Base-by-base conservation (phyloP, 208 protist genomes). In the Trypanosoma grayi region DNA sequence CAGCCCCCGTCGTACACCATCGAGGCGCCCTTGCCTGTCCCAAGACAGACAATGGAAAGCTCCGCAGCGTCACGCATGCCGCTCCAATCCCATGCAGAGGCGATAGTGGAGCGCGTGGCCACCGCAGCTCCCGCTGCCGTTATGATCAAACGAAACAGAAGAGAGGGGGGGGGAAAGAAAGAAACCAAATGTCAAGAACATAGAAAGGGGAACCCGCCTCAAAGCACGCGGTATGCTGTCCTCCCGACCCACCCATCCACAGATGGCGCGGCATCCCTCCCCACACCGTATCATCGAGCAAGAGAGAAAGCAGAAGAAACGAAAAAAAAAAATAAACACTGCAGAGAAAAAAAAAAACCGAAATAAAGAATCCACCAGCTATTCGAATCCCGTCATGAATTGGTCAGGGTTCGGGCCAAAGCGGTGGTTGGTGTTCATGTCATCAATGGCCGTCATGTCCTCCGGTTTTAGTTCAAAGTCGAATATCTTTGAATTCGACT, bases 401-500 rank as follows among this genome's bases (percentile, higher is more conserved):
- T 79, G 55, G 18, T 87, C 81, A 1, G 77, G 81, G 33, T 70
- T 30, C 4, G 73, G 73, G 36, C 74, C 74, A 58, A 69, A 81
- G 66, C 76, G 73, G 27, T 55, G 47, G 53, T 77, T 66, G 16
- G 37, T 68, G 55, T 86, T 77, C 61, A 87, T 74, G 11, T 36
- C 60, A 39, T 82, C 74, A 41, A 90, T 77, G n/a, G 33, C 27
- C 24, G 46, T 60, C 77, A 87, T 77, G n/a, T 90, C 79, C 39
- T 84, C 74, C 8, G 59, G 61, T 10, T 51, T 61, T 8, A 91
- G 73, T 64, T 77, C 70, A 62, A 91, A 87, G 55, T 87, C 73
- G 68, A 81, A 83, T 37, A 85, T 45, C 0, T 84, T 57, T 6
- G 78, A 36, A 70, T 98, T 98, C 72, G 95, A 79, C 22, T 66